Base-by-base conservation (phyloP, 1,139 yeast species). In the Geotrichum aggregatum region DNA sequence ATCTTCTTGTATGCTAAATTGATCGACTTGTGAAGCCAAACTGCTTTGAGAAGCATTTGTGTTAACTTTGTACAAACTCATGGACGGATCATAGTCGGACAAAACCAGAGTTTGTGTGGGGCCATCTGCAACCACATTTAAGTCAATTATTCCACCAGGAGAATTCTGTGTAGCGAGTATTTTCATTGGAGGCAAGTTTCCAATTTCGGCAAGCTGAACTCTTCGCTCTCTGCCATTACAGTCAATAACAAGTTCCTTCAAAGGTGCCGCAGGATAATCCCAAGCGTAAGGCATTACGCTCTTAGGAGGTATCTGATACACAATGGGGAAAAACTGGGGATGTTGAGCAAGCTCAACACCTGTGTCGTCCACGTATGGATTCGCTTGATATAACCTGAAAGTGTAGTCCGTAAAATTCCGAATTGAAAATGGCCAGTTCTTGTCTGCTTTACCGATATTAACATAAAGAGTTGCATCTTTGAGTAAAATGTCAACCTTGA, bases 221-320 rank as follows among this genome's bases (percentile, higher is more conserved):
- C 82, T 80, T 56, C 98, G 76, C 64, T 87, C 92, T 40, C 84
- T 76, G 1, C 87, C 87, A 26, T 66, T 65, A 53, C 83, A 85
- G 56, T 91, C 75, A 28, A 94, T 71, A 2, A 88, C 76, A 34
- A 94, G 70, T 63, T 91, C 96, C 66, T 89, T 91, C 44, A 85
- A 78, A 11, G 81, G 74, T 0, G 96, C 97, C 52, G 95, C 88
- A 0, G 98, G 98, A 69, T 80, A 92, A 66, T 94, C 98, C 88
- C 96, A 94, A 0, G 98, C 89, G 67, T 92, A 94, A 0, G 98
- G 97, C 98, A 94, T 94, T 1, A 88, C 95, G 71, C 96, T 87
- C 65, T 81, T 83, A 0, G 95, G 82, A 0, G 97, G 98, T 22
- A 91, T 76, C 54, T 80, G 78, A 65, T 91, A 92, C 62, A 77